A percentile compares a stretch with the other conserved stretches of the same genome.
Conservation (phyloP, 2,329 filamentous ascomycete genomes). For the Pestalotiopsis sp. region DNA sequence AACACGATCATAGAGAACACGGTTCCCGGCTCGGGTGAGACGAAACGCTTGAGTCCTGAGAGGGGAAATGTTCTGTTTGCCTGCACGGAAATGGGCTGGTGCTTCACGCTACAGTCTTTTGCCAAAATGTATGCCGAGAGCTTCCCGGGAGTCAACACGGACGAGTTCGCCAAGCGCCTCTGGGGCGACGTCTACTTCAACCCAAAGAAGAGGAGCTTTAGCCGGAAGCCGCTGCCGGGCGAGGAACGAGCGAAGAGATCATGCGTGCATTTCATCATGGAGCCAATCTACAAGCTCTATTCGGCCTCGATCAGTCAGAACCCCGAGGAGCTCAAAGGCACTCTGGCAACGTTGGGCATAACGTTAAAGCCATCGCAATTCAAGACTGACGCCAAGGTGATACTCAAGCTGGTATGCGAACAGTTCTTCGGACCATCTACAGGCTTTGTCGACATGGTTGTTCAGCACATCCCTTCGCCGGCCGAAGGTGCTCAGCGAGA, state of each 20-base stretch:
- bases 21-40: slow-evolving; percentile 78
- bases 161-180: slow-evolving; percentile 81
- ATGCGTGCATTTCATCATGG: slow-evolving; percentile 92
- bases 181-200: slow-evolving; percentile 99
- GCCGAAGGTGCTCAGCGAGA: slow-evolving; percentile 75
- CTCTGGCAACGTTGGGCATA: slow-evolving; percentile 80
- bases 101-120: slow-evolving; percentile 92
- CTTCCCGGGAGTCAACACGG: slow-evolving; percentile 78
- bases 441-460: slow-evolving; percentile 95
- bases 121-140: slow-evolving; percentile 94
- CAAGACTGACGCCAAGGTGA: slow-evolving; percentile 83
- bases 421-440: slow-evolving; percentile 92
- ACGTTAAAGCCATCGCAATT: slow-evolving; percentile 89
- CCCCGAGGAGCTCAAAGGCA: slow-evolving; percentile 79
- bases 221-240: slow-evolving; percentile 69
- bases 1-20: slow-evolving; percentile 93
- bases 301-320: slow-evolving; percentile 92
- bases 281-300: slow-evolving; percentile 97
- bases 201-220: slow-evolving; percentile 86
- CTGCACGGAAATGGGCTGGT: slow-evolving; percentile 93
- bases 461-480: slow-evolving; percentile 87
- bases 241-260: slow-evolving; percentile 82
- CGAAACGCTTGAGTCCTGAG: slow-evolving; percentile 84
- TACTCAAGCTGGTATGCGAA: slow-evolving; percentile 87
- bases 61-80: slow-evolving; percentile 98